phyloP scores from a whole-genome alignment of 1,284 basidiomycete species.

The Paramarasmius palmivorus region DNA sequence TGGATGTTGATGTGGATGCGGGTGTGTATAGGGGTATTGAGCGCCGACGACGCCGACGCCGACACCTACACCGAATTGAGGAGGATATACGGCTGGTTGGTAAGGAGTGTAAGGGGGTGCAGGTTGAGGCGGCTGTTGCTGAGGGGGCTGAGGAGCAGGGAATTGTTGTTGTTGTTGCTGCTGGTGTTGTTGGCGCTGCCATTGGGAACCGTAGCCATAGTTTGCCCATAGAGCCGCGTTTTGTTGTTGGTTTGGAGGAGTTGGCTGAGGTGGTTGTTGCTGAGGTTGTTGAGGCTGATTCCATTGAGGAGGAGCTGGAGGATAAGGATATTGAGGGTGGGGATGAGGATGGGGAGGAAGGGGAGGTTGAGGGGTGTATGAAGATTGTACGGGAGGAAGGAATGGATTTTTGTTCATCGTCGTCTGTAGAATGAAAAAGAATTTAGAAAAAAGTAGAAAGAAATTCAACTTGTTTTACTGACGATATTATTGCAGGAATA shows the following conservation, averaged over 20 bases:
- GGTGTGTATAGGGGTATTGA: too few relatives aligned
- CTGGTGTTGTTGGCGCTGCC: conserved; percentile 63
- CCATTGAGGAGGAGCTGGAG: conserved; percentile 77
- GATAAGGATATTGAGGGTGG: conserved; percentile 71
- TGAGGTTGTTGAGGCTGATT: conserved; percentile 71
- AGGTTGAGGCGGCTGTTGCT: conserved; percentile 42
- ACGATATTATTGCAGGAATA: too few relatives aligned
- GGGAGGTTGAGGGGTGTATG: too few relatives aligned
- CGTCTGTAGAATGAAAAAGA: too few relatives aligned
- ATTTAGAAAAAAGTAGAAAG: too few relatives aligned
- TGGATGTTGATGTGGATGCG: too few relatives aligned
- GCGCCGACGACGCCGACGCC: too few relatives aligned
- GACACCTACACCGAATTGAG: too few relatives aligned
- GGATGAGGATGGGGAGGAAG: conserved; percentile 66
- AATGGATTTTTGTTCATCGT: conserved; percentile 82
- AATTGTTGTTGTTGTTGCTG: conserved; percentile 61
- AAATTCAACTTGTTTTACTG: too few relatives aligned
- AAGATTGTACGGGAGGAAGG: too few relatives aligned
- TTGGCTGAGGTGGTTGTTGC: conserved; percentile 46
- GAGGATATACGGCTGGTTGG: conserved; percentile 67
- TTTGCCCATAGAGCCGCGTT: conserved; percentile 75
- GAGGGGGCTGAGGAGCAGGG: conserved; percentile 46
- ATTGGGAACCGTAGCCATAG: conserved; percentile 76
- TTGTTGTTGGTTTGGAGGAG: conserved; percentile 30
- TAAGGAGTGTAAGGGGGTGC: conserved; percentile 74